A percentile compares a stretch with the other conserved stretches of the same genome.
phyloP scores from a whole-genome alignment of 305 asterid genomes.

The Plantago rigida region DNA sequence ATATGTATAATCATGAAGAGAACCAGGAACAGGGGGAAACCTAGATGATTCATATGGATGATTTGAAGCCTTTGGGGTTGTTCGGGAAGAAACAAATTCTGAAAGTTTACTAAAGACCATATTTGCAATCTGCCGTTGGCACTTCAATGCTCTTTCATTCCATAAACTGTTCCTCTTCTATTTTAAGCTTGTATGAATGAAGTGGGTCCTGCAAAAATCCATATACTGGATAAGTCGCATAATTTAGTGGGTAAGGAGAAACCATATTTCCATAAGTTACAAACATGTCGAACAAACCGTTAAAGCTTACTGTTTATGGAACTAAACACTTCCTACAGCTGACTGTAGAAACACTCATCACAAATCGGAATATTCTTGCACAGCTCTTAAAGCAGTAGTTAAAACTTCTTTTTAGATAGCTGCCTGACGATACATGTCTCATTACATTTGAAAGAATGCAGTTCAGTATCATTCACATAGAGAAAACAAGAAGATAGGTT shows the following conservation, averaged over 20 bases:
- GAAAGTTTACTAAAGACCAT: slow-evolving; percentile 58
- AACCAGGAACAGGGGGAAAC: slow-evolving; percentile 47
- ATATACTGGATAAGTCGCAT: background rate
- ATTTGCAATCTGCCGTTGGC: slow-evolving; percentile 26
- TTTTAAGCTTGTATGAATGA: slow-evolving; percentile 13
- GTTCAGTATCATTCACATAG: no score
- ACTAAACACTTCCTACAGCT: no score
- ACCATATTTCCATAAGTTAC: no score
- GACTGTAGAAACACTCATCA: no score
- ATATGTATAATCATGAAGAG: slow-evolving; percentile 32
- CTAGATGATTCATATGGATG: slow-evolving; percentile 34
- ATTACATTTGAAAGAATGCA: no score
- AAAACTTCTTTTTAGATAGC: no score
- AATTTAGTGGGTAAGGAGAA: background rate
- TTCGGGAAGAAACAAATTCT: slow-evolving; percentile 45
- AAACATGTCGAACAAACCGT: no score
- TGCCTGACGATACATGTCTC: no score
- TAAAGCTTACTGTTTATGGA: no score
- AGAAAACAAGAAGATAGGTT: no score
- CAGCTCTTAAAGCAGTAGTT: no score
- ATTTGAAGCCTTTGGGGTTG: slow-evolving; percentile 33
- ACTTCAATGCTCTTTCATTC: slow-evolving; percentile 24
- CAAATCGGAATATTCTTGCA: no score
- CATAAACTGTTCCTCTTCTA: slow-evolving; percentile 17
- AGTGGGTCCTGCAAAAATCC: slow-evolving; percentile 1